phyloP scores from a whole-genome alignment of 768 basidiomycete genomes.

The Psilocybe cyanescens region DNA sequence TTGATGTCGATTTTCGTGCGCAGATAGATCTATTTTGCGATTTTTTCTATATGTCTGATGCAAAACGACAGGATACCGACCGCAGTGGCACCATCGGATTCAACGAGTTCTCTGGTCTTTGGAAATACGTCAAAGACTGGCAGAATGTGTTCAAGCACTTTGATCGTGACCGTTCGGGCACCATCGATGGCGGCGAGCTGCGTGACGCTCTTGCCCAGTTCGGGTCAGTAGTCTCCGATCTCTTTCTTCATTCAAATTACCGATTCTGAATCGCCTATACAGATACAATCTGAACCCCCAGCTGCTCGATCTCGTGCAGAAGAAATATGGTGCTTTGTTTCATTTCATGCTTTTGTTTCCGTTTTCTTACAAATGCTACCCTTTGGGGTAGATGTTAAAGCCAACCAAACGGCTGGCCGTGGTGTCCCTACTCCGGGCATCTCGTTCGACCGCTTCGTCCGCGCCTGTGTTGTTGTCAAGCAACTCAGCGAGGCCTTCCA shows the following conservation, averaged over 20 bases:
- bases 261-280: background rate
- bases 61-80: slow-evolving; percentile 56
- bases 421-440: slow-evolving; percentile 56
- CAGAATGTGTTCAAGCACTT: slow-evolving; percentile 84
- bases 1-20: slow-evolving; percentile 83
- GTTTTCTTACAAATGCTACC: slow-evolving; percentile 36
- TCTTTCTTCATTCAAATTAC: background rate
- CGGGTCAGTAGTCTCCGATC: slow-evolving; percentile 44
- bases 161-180: slow-evolving; percentile 82
- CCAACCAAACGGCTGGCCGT: slow-evolving; percentile 38
- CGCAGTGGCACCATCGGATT: slow-evolving; percentile 81
- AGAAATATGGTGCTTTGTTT: slow-evolving; percentile 71
- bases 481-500: slow-evolving; percentile 76
- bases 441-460: slow-evolving; percentile 85
- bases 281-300: slow-evolving; percentile 72
- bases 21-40: background rate
- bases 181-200: slow-evolving; percentile 75
- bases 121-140: slow-evolving; percentile 90
- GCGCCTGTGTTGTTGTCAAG: slow-evolving; percentile 83
- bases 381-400: slow-evolving; percentile 61
- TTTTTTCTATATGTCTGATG: background rate
- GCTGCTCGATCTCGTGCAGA: slow-evolving; percentile 66
- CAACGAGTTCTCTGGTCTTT: slow-evolving; percentile 80
- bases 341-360: background rate
- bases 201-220: slow-evolving; percentile 72